Evolutionary conservation across 148 eudicot genomes (phyloP).

Genomic region (Polygonum aviculare): DNA sequence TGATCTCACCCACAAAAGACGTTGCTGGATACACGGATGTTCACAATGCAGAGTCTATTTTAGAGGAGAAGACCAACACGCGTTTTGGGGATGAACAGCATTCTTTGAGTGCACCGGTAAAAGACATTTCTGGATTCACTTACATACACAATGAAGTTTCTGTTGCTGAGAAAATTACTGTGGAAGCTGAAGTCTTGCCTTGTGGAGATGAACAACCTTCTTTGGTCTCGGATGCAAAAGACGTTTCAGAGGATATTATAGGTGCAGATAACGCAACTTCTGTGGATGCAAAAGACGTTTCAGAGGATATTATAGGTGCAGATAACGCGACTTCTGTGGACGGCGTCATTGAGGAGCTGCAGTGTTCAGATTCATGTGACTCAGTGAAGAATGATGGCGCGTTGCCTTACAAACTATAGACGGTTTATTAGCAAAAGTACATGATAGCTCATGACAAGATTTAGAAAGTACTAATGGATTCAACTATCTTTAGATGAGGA

Average conservation of each 20-base stretch:
- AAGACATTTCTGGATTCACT: too few relatives aligned
- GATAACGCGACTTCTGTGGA: neutral
- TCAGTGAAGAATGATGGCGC: neutral
- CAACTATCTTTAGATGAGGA: neutral
- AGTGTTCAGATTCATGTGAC: neutral
- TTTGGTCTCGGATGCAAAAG: neutral
- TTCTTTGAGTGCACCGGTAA: too few relatives aligned
- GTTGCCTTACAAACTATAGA: neutral
- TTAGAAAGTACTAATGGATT: neutral
- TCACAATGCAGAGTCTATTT: too few relatives aligned
- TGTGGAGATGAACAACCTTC: neutral
- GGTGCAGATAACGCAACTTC: neutral
- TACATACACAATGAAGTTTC: too few relatives aligned
- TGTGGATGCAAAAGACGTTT: neutral
- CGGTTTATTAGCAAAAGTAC: neutral
- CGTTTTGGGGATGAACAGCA: too few relatives aligned
- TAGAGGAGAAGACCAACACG: too few relatives aligned
- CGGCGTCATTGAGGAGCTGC: neutral
- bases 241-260: neutral
- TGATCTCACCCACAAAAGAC: too few relatives aligned
- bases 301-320: neutral
- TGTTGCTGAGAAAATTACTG: neutral
- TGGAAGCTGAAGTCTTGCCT: neutral
- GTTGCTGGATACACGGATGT: too few relatives aligned
- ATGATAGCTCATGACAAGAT: neutral